Percentiles rank a stretch among this genome's conserved stretches.
phyloP scores from a whole-genome alignment of 176 grass and related monocot genomes.

The Paspalum notatum region DNA sequence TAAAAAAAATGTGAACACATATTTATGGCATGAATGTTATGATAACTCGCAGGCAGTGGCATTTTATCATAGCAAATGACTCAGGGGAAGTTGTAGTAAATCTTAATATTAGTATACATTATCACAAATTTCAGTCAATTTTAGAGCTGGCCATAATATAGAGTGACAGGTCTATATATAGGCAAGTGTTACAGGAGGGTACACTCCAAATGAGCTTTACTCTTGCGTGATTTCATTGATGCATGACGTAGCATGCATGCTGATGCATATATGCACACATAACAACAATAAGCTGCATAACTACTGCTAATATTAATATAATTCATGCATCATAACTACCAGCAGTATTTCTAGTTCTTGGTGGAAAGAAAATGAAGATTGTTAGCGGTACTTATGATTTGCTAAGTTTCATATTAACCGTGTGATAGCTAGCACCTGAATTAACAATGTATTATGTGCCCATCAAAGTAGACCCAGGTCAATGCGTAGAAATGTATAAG shows the following conservation, averaged over 20 bases:
- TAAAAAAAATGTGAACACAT: too few species aligned
- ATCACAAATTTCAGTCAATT: too few species aligned
- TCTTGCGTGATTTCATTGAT: not conserved
- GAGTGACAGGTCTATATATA: too few species aligned
- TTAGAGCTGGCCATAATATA: too few species aligned
- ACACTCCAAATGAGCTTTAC: not conserved
- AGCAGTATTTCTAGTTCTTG: not conserved
- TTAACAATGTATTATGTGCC: not conserved
- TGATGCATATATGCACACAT: not conserved
- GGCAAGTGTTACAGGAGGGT: not conserved
- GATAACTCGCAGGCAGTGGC: too few species aligned
- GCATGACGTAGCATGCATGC: not conserved
- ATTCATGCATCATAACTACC: not conserved
- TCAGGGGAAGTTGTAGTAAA: too few species aligned
- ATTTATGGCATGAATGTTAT: too few species aligned
- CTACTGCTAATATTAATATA: not conserved
- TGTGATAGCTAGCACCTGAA: not conserved
- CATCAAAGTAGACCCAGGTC: conserved; percentile 30
- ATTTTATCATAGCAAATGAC: too few species aligned
- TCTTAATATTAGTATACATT: too few species aligned
- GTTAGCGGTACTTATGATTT: not conserved
- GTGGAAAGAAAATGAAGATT: not conserved
- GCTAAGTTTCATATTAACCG: not conserved
- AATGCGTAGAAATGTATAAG: conserved; percentile 5
- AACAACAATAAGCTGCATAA: not conserved